A percentile compares a stretch with the other conserved stretches of the same genome.
These are phyloP conservation scores for Fusarium algeriense DNA, from an alignment of 2,329 filamentous ascomycete species.

Conservation along the genomic window DNA sequence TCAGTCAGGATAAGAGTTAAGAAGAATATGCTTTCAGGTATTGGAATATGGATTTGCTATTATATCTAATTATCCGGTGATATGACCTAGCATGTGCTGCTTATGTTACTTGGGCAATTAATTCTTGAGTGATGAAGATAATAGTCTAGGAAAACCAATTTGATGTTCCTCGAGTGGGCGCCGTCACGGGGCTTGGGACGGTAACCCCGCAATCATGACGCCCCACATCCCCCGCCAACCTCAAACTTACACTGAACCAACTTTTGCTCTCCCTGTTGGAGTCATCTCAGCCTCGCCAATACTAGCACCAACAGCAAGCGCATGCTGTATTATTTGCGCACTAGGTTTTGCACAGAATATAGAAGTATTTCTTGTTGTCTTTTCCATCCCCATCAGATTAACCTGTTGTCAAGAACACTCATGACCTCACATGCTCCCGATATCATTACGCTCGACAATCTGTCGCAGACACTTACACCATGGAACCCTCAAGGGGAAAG, in stretches of 20 bases:
- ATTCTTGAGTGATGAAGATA: neutral
- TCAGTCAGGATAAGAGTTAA: neutral
- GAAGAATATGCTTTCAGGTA: no score
- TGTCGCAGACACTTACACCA: slow-evolving; percentile 60
- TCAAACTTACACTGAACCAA: slow-evolving; percentile 18
- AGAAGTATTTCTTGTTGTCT: neutral
- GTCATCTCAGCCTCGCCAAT: neutral
- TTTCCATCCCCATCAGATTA: neutral
- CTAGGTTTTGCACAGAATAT: neutral
- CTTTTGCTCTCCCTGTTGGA: slow-evolving; percentile 2
- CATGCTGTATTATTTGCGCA: slow-evolving; percentile 1
- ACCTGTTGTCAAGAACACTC: neutral
- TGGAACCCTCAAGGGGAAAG: slow-evolving; percentile 61
- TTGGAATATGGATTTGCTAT: neutral
- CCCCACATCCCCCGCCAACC: slow-evolving; percentile 26
- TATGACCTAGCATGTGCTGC: neutral
- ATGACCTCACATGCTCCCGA: slow-evolving; percentile 53
- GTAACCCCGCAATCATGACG: slow-evolving; percentile 32
- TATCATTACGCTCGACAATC: slow-evolving; percentile 65
- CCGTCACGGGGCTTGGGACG: slow-evolving; percentile 28
- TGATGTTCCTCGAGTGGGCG: neutral
- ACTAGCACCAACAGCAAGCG: neutral
- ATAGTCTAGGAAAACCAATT: neutral
- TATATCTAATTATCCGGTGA: neutral
- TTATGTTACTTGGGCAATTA: neutral